Evolutionary conservation across 345 rosid species (phyloP).

Genomic region (Abelmoschus esculentus): DNA sequence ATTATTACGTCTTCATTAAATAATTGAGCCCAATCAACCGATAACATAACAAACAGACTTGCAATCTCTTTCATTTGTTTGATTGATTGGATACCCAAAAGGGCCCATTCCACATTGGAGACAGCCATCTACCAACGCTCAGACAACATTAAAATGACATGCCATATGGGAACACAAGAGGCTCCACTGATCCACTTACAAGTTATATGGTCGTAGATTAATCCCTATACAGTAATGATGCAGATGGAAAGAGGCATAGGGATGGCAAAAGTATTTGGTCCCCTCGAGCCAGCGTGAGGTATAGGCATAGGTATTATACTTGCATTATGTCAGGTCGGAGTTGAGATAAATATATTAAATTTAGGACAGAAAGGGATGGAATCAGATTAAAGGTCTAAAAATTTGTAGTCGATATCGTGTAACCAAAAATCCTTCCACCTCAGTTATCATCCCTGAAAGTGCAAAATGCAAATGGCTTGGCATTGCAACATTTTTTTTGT

Average conservation of each 20-base stretch:
- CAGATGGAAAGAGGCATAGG: background rate
- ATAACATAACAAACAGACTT: background rate
- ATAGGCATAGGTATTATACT: no score
- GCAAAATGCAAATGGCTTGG: no score
- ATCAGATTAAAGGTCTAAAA: no score
- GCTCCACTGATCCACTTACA: background rate
- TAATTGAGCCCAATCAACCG: background rate
- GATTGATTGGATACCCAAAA: background rate
- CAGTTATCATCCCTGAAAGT: no score
- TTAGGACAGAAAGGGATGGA: no score
- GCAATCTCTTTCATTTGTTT: background rate
- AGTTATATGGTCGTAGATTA: background rate
- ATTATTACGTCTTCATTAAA: background rate
- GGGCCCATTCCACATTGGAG: background rate
- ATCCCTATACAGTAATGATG: background rate
- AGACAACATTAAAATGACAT: background rate
- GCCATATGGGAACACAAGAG: background rate
- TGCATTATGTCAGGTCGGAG: no score
- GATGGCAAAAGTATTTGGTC: no score
- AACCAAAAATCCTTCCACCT: no score
- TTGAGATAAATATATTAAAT: no score
- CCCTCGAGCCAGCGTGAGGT: no score
- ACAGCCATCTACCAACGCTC: background rate
- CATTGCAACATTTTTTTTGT: background rate
- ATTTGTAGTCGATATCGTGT: no score